Evolutionary conservation across 139 green algal species (phyloP), one percentile per base, ranked within the genome.

Genomic region (Tetraselmis chui): DNA sequence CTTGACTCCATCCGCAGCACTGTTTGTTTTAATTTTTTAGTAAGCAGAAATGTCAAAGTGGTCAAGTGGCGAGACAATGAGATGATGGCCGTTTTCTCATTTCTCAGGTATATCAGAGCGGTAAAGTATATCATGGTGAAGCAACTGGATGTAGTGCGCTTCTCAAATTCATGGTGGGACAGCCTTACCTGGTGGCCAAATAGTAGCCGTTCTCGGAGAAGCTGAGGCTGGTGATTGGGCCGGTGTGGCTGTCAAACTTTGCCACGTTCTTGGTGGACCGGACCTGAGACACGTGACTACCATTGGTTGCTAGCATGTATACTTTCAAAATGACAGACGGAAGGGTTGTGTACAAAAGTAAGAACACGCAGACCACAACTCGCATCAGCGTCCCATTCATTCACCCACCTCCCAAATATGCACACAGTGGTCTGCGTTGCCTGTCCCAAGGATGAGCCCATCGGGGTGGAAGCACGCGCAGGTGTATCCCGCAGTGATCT

Each of bases 171-270:
- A n/a, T n/a, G n/a, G n/a, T n/a, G n/a, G n/a, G n/a, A n/a, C n/a
- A n/a, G n/a, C 18, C 45, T 25, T 67, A 67, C 45, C 45, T 88
- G 2, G 91, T 91, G 1, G 96, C 95, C 85, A 98, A 85, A 89
- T 94, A 94, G 90, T 97, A 98, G 23, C 93, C 96, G 83, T 99
- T 99, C 82, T 99, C 95, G 27, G 85, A 93, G 86, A 98, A 98
- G 29, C 86, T 89, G 11, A 98, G 85, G 29, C 78, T 79, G 5
- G 83, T 88, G 24, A 98, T 87, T 26, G 88, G 59, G 25, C 88
- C 89, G 25, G 82, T 82, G 79, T 97, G 92, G 1, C 89, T 88
- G 31, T 95, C 90, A 76, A 98, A 96, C 26, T 91, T 93, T 28
- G 93, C 92, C 75, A 98, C 87, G 26, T 82, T 85, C 84, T 91